phyloP scores from a whole-genome alignment of 2,329 filamentous ascomycete species.

The Allantophomopsis cytisporea region DNA sequence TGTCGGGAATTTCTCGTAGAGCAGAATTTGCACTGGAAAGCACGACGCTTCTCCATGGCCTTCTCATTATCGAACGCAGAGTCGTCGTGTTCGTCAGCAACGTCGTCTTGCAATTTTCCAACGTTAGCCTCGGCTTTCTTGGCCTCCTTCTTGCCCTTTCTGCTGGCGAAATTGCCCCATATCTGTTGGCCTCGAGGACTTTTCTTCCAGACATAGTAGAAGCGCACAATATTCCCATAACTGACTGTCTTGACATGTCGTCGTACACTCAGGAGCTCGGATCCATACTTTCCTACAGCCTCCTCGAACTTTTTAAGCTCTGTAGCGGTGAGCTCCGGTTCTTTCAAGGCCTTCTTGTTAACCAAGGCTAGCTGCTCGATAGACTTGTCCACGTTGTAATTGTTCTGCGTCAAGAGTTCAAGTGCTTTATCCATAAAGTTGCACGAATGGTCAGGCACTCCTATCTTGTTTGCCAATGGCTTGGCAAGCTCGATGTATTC shows the following conservation, averaged over 20 bases:
- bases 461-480: conserved; percentile 48
- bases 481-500: conserved; percentile 54
- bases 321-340: conserved; percentile 64
- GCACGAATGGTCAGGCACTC: conserved; percentile 63
- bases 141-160: conserved; percentile 82
- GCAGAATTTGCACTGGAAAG: conserved; percentile 93
- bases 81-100: conserved; percentile 85
- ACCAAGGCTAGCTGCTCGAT: conserved; percentile 55
- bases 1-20: conserved; percentile 65
- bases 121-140: conserved; percentile 57
- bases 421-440: conserved; percentile 81
- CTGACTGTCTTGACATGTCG: conserved; percentile 75
- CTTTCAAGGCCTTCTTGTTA: conserved; percentile 63
- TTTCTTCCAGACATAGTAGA: conserved; percentile 98
- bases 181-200: conserved; percentile 72
- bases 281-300: conserved; percentile 78
- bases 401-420: conserved; percentile 55
- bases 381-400: conserved; percentile 59
- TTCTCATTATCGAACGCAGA: conserved; percentile 92
- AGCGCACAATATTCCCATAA: conserved; percentile 72
- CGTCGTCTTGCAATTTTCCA: conserved; percentile 75
- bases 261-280: conserved; percentile 72
- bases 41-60: conserved; percentile 58
- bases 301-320: conserved; percentile 90
- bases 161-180: conserved; percentile 78